phyloP scores from a whole-genome alignment of 805 yeast species.

The Ogataea neopini region DNA sequence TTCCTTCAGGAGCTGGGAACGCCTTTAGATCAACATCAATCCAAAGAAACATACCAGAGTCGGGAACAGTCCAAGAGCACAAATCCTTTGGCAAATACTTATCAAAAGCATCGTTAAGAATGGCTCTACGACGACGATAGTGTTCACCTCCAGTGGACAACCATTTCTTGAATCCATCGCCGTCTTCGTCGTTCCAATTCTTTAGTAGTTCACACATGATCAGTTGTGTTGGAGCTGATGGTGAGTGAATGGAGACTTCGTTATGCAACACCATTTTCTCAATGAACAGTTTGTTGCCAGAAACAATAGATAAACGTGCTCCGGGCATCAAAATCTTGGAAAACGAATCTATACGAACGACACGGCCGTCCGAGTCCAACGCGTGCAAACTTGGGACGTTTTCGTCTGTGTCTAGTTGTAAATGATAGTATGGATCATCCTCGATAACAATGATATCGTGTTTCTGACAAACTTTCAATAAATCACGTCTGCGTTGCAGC shows the following conservation, averaged over 20 bases:
- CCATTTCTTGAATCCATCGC: constrained; percentile 71
- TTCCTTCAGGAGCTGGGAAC: constrained; percentile 39
- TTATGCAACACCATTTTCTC: constrained; percentile 56
- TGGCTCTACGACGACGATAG: constrained; percentile 65
- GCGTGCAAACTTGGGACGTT: constrained; percentile 64
- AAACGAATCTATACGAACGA: constrained; percentile 73
- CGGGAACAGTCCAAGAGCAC: constrained; percentile 43
- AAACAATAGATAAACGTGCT: constrained; percentile 69
- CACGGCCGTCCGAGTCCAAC: constrained; percentile 77
- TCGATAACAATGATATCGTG: constrained; percentile 73
- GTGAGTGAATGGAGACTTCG: constrained; percentile 71
- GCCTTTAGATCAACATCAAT: constrained; percentile 42
- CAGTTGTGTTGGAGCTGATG: constrained; percentile 73
- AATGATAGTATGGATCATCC: constrained; percentile 85
- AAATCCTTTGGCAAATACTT: constrained; percentile 47
- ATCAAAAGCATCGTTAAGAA: constrained; percentile 52
- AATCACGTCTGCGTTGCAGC: constrained; percentile 52
- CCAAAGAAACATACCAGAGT: constrained; percentile 47
- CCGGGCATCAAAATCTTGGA: constrained; percentile 84
- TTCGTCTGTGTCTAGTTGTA: constrained; percentile 56
- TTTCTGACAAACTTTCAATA: constrained; percentile 62
- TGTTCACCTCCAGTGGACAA: constrained; percentile 58
- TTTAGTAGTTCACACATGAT: constrained; percentile 57
- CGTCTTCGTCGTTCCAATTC: constrained; percentile 53
- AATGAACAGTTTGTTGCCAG: constrained; percentile 58